These are phyloP conservation scores for Pichia sp. DNA, from an alignment of 1,139 yeast genomes.

Conservation along the genomic window DNA sequence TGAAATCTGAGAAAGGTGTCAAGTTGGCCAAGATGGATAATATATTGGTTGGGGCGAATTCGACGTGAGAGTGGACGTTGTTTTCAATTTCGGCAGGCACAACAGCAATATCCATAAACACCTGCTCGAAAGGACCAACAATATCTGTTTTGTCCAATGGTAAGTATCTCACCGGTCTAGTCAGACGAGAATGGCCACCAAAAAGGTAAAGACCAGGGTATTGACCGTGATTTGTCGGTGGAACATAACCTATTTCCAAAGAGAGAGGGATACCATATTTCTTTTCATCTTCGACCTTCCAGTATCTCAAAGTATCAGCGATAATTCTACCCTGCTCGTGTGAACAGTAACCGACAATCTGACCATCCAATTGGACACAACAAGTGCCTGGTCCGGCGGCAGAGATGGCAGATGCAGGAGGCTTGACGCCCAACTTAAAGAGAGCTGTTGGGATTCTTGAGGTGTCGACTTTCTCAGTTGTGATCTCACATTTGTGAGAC, in stretches of 20 bases:
- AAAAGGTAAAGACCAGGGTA: conserved; percentile 92
- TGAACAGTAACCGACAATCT: conserved; percentile 88
- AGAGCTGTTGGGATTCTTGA: conserved; percentile 62
- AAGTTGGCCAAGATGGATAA: conserved; percentile 90
- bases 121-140: conserved; percentile 97
- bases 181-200: conserved; percentile 92
- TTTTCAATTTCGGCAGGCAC: conserved; percentile 86
- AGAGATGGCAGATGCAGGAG: conserved; percentile 54
- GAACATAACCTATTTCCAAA: conserved; percentile 91
- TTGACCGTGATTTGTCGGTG: conserved; percentile 92
- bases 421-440: conserved; percentile 74
- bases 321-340: conserved; percentile 83
- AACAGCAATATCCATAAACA: conserved; percentile 93
- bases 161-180: conserved; percentile 89
- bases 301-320: conserved; percentile 84
- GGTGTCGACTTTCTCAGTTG: conserved; percentile 76
- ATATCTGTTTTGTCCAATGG: conserved; percentile 80
- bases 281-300: conserved; percentile 77
- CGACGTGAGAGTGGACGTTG: conserved; percentile 86
- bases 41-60: conserved; percentile 89
- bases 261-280: conserved; percentile 70
- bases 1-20: conserved; percentile 97
- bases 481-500: conserved; percentile 87
- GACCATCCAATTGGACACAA: conserved; percentile 92
- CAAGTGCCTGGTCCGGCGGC: conserved; percentile 86